These are phyloP conservation scores for Pestalotiopsis fici DNA, from an alignment of 2,329 filamentous ascomycete species.

Conservation along the genomic window DNA sequence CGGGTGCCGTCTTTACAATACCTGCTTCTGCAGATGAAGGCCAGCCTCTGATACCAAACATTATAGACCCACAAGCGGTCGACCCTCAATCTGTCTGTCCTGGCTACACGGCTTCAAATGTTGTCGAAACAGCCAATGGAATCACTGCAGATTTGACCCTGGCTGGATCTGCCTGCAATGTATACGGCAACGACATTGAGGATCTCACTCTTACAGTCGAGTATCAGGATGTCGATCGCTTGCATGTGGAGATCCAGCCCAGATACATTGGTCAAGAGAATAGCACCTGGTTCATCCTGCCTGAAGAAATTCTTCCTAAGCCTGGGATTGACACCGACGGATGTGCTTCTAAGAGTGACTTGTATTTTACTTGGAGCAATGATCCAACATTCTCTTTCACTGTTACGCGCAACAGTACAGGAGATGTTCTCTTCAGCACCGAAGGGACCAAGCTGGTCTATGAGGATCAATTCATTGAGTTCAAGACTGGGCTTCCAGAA, in stretches of 20 bases:
- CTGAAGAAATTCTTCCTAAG: conserved; percentile 62
- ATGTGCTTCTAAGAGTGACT: conserved; percentile 50
- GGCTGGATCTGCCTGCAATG: conserved; percentile 71
- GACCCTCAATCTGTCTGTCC: conserved; percentile 67
- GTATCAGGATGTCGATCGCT: conserved; percentile 64
- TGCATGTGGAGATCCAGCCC: conserved; percentile 72
- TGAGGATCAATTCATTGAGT: conserved; percentile 78
- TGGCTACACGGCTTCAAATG: conserved; percentile 67
- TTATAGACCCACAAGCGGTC: conserved; percentile 63
- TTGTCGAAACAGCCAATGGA: conserved; percentile 51
- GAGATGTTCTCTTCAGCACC: conserved; percentile 70
- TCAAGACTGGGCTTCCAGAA: conserved; percentile 64
- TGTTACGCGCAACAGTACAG: conserved; percentile 58
- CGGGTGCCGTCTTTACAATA: conserved; percentile 39
- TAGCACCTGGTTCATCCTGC: conserved; percentile 66
- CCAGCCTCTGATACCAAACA: conserved; percentile 58
- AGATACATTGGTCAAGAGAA: conserved; percentile 63
- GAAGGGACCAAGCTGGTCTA: conserved; percentile 66
- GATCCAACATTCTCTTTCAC: conserved; percentile 68
- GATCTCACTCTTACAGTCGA: conserved; percentile 67
- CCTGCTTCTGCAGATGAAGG: conserved; percentile 46
- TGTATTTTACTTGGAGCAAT: conserved; percentile 55
- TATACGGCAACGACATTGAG: conserved; percentile 75
- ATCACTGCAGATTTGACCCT: conserved; percentile 71
- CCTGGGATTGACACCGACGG: conserved; percentile 45